Evolutionary conservation across 495 filamentous ascomycete genomes (phyloP).

Genomic region (Hypomontagnella submonticulosa): DNA sequence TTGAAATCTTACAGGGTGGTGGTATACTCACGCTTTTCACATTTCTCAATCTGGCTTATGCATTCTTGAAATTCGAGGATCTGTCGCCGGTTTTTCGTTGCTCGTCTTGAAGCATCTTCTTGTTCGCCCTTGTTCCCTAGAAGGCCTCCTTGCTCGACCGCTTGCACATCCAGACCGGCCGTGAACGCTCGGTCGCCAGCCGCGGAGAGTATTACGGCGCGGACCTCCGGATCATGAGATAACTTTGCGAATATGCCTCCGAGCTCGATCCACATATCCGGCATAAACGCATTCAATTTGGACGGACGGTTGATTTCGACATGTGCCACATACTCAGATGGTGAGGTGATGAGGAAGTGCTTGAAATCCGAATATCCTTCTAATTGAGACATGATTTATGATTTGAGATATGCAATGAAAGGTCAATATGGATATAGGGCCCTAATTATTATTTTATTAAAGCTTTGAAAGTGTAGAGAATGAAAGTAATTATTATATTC

Average conservation of each 20-base stretch:
- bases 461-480: slow-evolving; percentile 5
- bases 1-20: not conserved
- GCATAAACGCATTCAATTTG: slow-evolving; percentile 91
- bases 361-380: slow-evolving; percentile 61
- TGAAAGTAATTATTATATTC: slow-evolving; percentile 11
- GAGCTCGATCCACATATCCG: slow-evolving; percentile 92
- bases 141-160: slow-evolving; percentile 60
- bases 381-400: slow-evolving; percentile 33
- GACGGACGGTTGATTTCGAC: slow-evolving; percentile 92
- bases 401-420: not conserved
- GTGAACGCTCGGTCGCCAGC: slow-evolving; percentile 88
- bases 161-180: slow-evolving; percentile 82
- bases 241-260: slow-evolving; percentile 76
- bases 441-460: not conserved
- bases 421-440: slow-evolving; percentile 11
- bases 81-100: slow-evolving; percentile 70
- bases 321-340: slow-evolving; percentile 79
- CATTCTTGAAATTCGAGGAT: slow-evolving; percentile 82
- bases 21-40: slow-evolving; percentile 79
- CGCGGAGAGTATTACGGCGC: slow-evolving; percentile 83
- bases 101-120: slow-evolving; percentile 74
- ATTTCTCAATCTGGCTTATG: slow-evolving; percentile 79
- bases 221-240: slow-evolving; percentile 76
- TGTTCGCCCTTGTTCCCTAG: slow-evolving; percentile 44
- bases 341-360: slow-evolving; percentile 82